phyloP scores from a whole-genome alignment of 768 basidiomycete genomes.

The Russula vinacea region DNA sequence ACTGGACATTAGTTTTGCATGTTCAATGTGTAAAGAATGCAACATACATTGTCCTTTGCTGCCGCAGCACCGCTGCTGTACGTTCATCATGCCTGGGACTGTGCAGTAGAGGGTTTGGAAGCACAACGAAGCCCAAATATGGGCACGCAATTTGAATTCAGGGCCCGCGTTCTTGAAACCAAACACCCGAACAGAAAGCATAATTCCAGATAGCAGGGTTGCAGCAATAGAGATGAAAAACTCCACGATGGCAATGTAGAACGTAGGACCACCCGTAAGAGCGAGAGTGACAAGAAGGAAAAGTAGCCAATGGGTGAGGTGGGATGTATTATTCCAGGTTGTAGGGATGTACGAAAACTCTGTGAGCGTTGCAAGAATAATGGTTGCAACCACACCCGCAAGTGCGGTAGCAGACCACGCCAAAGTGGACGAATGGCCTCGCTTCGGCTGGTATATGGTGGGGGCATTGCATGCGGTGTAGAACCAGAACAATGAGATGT shows the following conservation, averaged over 20 bases:
- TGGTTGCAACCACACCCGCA: slow-evolving; percentile 90
- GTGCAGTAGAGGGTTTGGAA: too few relatives aligned
- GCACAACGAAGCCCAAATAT: too few relatives aligned
- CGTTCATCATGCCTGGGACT: too few relatives aligned
- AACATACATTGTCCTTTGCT: too few relatives aligned
- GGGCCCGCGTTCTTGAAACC: too few relatives aligned
- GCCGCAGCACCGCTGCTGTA: too few relatives aligned
- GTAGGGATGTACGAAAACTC: slow-evolving; percentile 98
- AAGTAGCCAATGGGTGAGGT: slow-evolving; percentile 84
- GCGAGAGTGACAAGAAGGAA: slow-evolving; percentile 89
- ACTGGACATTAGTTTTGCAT: too few relatives aligned
- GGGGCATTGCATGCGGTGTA: slow-evolving; percentile 95
- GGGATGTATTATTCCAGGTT: slow-evolving; percentile 97
- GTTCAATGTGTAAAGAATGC: too few relatives aligned
- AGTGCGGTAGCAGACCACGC: slow-evolving; percentile 91
- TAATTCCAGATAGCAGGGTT: slow-evolving; percentile 80
- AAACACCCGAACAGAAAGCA: slow-evolving; percentile 98
- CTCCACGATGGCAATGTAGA: slow-evolving; percentile 90
- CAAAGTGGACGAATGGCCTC: slow-evolving; percentile 67
- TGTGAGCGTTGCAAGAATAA: slow-evolving; percentile 86
- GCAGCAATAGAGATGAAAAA: slow-evolving; percentile 89
- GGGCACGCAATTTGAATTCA: too few relatives aligned
- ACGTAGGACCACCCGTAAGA: slow-evolving; percentile 87
- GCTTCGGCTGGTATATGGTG: slow-evolving; percentile 58
- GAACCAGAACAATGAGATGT: slow-evolving; percentile 91